Base-by-base conservation (phyloP, 2,329 filamentous ascomycete genomes). In the Diaporthe sp. region DNA sequence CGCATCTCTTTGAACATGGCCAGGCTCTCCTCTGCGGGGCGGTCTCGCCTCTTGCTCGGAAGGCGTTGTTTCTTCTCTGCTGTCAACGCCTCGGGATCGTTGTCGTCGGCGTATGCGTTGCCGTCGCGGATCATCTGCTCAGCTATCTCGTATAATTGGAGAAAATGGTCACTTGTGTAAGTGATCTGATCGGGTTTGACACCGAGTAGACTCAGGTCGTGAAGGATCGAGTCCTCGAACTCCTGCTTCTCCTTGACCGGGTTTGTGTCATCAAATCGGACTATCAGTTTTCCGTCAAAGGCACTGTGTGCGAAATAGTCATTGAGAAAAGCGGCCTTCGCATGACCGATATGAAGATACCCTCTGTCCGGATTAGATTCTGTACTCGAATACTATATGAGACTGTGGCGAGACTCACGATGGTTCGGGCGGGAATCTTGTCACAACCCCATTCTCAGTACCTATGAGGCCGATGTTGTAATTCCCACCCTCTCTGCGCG, bases 241-340 rank as follows among this genome's bases (percentile, higher is more conserved):
- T 98, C 97, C 82, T 96, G 92, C 87, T 97, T 98, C 88, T 99
- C 97, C 84, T 98, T 98, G 75, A 93, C 92, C 13, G 97, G 96
- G 85, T 99, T 99, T 72, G 97, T 99, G 82, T 99, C 97, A 82
- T 99, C 97, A 81, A 99, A 97, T 74, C 97, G 94, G 64, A 98
- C 90, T 75, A 97, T 92, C 79, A 99, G 89, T 80, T 93, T 97
- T 80, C 96, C 97, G 76, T 96, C 92, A 87, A 97, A 97, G 79
- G 95, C 94, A 83, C 95, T 93, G 84, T 98, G 95, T 61, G 95
- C 96, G 80, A 98, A 98, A 88, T 97, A 98, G 83, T 98, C 96
- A 86, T 97, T 98, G 74, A 98, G 91, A 73, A 97, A 89, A 7
- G 95, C 95, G 38, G 95, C 95, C 86, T 98, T 98, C 79, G 95